Percentiles rank a stretch among this genome's conserved stretches.
These are phyloP conservation scores for Tolypocladium capitatum DNA, from an alignment of 2,329 filamentous ascomycete species.

Conservation along the genomic window DNA sequence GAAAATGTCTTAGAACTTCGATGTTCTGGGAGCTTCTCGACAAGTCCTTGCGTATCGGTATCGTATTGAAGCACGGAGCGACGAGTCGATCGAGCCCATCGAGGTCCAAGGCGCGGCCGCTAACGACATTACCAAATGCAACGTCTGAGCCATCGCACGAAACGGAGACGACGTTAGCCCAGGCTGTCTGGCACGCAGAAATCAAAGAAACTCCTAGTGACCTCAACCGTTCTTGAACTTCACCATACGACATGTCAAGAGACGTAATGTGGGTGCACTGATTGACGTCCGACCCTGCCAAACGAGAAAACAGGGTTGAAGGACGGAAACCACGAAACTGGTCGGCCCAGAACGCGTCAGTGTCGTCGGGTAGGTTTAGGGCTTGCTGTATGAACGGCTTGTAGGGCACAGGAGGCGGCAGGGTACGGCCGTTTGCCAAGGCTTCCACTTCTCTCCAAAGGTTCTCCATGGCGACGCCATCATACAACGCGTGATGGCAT, in stretches of 20 bases:
- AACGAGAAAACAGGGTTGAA: conserved; percentile 12
- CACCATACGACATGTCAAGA: conserved; percentile 23
- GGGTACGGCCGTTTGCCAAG: conserved; percentile 29
- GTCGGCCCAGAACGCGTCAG: conserved; percentile 53
- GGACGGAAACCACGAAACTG: conserved; percentile 38
- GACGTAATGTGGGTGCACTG: conserved; percentile 16
- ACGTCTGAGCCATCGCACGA: conserved; percentile 48
- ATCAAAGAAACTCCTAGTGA: conserved; percentile 48
- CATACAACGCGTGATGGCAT: conserved; percentile 75
- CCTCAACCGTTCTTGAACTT: conserved; percentile 35
- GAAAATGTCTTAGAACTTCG: conserved; percentile 46
- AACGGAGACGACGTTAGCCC: conserved; percentile 51
- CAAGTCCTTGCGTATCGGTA: conserved; percentile 54
- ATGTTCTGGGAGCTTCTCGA: conserved; percentile 32
- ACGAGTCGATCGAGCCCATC: conserved; percentile 57
- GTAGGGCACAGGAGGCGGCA: conserved; percentile 43
- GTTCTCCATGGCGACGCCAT: conserved; percentile 61
- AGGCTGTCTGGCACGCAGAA: conserved; percentile 57
- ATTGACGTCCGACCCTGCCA: conserved; percentile 8
- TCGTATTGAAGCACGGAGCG: conserved; percentile 87
- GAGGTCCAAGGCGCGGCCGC: conserved; percentile 56
- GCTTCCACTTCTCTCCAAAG: conserved; percentile 60
- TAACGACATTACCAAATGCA: conserved; percentile 80
- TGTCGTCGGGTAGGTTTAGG: conserved; percentile 29
- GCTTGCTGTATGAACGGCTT: conserved; percentile 50